Base-by-base conservation (phyloP, 1,139 yeast genomes). In the Yamadazyma songkhlaensis region DNA sequence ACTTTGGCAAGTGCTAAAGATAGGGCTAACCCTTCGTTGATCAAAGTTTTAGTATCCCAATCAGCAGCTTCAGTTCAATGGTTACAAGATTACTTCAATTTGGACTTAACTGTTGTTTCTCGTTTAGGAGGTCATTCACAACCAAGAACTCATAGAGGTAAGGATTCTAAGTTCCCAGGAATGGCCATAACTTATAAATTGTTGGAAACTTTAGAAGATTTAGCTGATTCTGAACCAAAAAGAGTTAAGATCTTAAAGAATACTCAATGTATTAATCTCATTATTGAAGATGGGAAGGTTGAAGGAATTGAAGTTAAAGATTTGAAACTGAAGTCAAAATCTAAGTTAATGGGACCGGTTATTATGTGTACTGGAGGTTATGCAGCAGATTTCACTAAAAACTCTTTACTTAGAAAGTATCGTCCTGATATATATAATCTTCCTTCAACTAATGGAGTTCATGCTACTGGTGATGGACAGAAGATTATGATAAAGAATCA, bases 331-430 rank as follows among this genome's bases (percentile, higher is more conserved):
- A 49, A 62, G 45, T 47, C 53, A 30, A 65, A 62, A 37, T 53
- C 49, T 33, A 62, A 63, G 36, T 35, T 72, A 6, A 39, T 47
- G 7, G 83, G 82, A 1, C 81, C 83, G 0, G 86, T 85, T 2
- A 74, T 86, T 26, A 69, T 86, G 64, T 81, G 90, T 25, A 84
- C 95, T 2, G 95, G 95, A 36, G 95, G 95, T 2, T 85, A 73
- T 63, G 81, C 81, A 42, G 76, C 79, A 36, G 74, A 79, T 57
- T 73, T 79, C 57, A 72, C 78, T 31, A 71, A 71, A 44, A 64
- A 71, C 43, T 72, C 78, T 13, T 62, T 77, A 39, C 62, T 77
- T 41, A 59, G 68, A 40, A 68, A 76, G 52, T 74, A 74, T 50
- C 72, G 86, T 15, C 89, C 90, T 0, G 84, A 82, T 39, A 66